These are phyloP conservation scores for Tylopilus orsonianus DNA, from an alignment of 1,284 basidiomycete species.

Conservation along the genomic window DNA sequence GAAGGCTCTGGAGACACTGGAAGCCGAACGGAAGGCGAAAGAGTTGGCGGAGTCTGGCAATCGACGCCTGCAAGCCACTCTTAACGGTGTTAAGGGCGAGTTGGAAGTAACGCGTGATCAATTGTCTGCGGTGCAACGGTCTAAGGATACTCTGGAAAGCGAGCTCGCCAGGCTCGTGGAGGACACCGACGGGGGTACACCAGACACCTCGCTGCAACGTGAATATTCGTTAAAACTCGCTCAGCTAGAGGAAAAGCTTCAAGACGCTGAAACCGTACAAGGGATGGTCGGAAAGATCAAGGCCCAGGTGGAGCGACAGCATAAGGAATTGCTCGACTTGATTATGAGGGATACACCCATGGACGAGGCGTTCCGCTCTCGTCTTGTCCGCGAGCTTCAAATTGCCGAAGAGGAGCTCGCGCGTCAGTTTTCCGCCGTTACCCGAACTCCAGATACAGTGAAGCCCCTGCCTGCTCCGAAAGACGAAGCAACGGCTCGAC, in stretches of 20 bases:
- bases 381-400: slow-evolving; percentile 69
- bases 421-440: slow-evolving; percentile 47
- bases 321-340: slow-evolving; percentile 66
- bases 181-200: slow-evolving; percentile 46
- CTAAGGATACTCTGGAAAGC: slow-evolving; percentile 67
- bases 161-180: slow-evolving; percentile 70
- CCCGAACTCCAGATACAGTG: slow-evolving; percentile 36
- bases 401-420: slow-evolving; percentile 62
- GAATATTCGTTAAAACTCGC: slow-evolving; percentile 68
- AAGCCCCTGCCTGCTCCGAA: slow-evolving; percentile 54
- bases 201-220: slow-evolving; percentile 50
- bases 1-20: slow-evolving; percentile 57
- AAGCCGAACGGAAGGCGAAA: slow-evolving; percentile 62
- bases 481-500: slow-evolving; percentile 65
- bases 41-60: slow-evolving; percentile 64
- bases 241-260: slow-evolving; percentile 64
- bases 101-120: slow-evolving; percentile 54
- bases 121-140: slow-evolving; percentile 50
- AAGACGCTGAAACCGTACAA: slow-evolving; percentile 53
- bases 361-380: slow-evolving; percentile 63
- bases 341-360: slow-evolving; percentile 57
- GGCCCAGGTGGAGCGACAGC: slow-evolving; percentile 65
- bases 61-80: slow-evolving; percentile 58
- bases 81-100: slow-evolving; percentile 54
- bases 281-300: slow-evolving; percentile 55